Base-by-base conservation (phyloP, 169 alveolate genomes). In the Cryptosporidium tyzzeri region DNA sequence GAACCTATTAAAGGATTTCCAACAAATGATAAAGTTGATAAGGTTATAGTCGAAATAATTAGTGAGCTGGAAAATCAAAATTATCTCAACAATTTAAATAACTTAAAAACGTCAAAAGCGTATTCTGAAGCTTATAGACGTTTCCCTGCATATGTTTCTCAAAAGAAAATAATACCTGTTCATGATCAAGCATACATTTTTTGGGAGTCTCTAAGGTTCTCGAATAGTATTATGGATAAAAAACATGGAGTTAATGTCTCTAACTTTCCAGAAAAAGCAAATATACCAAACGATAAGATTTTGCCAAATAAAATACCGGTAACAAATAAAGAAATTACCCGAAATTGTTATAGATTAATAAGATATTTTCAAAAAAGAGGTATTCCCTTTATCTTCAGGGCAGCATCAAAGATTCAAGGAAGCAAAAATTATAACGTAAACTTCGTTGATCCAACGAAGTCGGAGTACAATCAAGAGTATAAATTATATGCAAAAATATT, bases 111-210 rank as follows among this genome's bases (percentile, higher is more conserved):
- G 1, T 62, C 73, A 18, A 62, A 39, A 14, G 59, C n/a, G 10
- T 65, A 39, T 65, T 8, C 14, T n/a, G 74, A 62, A 6, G 89
- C 89, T 7, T 62, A 59, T 62, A 65, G 48, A 31, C 7, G 62
- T 23, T 80, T 80, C 18, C 89, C 89, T 41, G 89, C 75, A 26
- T 80, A 80, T 80, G 35, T 80, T 14, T 80, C 89, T n/a, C 89
- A 80, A 80, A 80, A 69, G 62, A 80, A 80, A 80, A 80, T 80
- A 12, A 41, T 80, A 16, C 69, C 80, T 39, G 21, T 61, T 9
- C 10, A 26, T 9, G 35, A 61, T 62, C 89, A 80, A 59, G 73
- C 75, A 62, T 80, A 62, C 26, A 23, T 80, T 21, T 80, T 80
- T 65, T 80, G 89, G 89, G 75, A 80, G 31, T 62, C 89, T 9